Evolutionary conservation across 108 stramenopile genomes (phyloP).

Genomic region (Hondaea fermentalgiana): DNA sequence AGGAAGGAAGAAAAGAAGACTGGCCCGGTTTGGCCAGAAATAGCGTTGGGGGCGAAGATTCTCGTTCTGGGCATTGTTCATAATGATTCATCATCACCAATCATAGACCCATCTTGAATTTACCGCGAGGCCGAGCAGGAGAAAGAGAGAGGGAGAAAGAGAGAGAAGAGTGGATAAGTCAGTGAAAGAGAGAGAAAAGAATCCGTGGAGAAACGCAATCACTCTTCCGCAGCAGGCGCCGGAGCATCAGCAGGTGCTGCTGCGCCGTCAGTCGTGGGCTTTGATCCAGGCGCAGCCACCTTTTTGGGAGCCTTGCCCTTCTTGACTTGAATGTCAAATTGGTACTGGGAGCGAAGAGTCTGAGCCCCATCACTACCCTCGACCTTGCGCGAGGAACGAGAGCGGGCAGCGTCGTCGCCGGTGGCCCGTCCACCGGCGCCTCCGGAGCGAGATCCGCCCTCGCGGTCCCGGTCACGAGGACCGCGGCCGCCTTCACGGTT

Average conservation of each 20-base stretch:
- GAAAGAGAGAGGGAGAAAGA: not conserved
- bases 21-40: too few relatives aligned
- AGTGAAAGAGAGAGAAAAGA: not conserved
- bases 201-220: not conserved
- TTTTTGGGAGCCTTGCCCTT: slow-evolving; percentile 1
- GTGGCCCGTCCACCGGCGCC: not conserved
- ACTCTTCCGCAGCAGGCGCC: not conserved
- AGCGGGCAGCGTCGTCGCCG: not conserved
- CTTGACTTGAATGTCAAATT: not conserved
- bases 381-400: not conserved
- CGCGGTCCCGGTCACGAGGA: not conserved
- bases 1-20: too few relatives aligned
- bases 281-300: not conserved
- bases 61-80: too few relatives aligned
- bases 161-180: not conserved
- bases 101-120: not conserved
- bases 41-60: too few relatives aligned
- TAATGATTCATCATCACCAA: not conserved
- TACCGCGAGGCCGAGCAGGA: not conserved
- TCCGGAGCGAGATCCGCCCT: not conserved
- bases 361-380: slow-evolving; percentile 7
- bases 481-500: not conserved
- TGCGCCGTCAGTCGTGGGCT: not conserved
- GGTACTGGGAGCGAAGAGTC: not conserved
- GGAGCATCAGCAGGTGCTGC: not conserved